A percentile compares a stretch with the other conserved stretches of the same genome.
phyloP scores from a whole-genome alignment of 352 stramenopile genomes.

The Phytophthora colocasiae region DNA sequence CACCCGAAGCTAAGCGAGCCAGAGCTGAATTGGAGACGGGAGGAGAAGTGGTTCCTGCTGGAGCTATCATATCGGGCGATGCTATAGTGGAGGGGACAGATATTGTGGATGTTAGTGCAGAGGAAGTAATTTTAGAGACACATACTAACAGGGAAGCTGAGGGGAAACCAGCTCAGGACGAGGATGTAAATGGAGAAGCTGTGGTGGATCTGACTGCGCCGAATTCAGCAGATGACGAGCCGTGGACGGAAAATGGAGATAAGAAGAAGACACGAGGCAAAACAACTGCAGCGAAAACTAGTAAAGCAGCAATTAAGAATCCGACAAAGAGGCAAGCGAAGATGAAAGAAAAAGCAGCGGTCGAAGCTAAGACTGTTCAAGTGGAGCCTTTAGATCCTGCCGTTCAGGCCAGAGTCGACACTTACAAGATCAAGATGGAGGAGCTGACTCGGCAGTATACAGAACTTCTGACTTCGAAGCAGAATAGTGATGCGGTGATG shows the following conservation, averaged over 20 bases:
- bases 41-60: conserved; percentile 27
- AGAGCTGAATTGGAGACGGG: conserved; percentile 31
- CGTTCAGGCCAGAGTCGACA: conserved; percentile 69
- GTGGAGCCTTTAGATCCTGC: conserved; percentile 58
- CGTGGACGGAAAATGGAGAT: conserved; percentile 11
- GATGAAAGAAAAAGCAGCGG: conserved; percentile 35
- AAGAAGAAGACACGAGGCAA: conserved; percentile 29
- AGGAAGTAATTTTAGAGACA: not conserved
- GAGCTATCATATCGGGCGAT: conserved; percentile 31
- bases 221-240: not conserved
- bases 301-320: conserved; percentile 12
- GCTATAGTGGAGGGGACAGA: conserved; percentile 24
- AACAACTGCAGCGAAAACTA: conserved; percentile 5
- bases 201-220: conserved; percentile 34
- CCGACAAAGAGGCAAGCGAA: conserved; percentile 37
- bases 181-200: conserved; percentile 7
- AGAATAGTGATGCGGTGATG: conserved; percentile 45
- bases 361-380: conserved; percentile 18
- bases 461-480: conserved; percentile 38
- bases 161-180: not conserved
- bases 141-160: not conserved
- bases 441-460: conserved; percentile 64
- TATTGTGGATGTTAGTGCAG: conserved; percentile 25
- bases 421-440: conserved; percentile 80
- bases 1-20: conserved; percentile 33